phyloP scores from a whole-genome alignment of 805 yeast genomes.

The Saturnispora quitensis region DNA sequence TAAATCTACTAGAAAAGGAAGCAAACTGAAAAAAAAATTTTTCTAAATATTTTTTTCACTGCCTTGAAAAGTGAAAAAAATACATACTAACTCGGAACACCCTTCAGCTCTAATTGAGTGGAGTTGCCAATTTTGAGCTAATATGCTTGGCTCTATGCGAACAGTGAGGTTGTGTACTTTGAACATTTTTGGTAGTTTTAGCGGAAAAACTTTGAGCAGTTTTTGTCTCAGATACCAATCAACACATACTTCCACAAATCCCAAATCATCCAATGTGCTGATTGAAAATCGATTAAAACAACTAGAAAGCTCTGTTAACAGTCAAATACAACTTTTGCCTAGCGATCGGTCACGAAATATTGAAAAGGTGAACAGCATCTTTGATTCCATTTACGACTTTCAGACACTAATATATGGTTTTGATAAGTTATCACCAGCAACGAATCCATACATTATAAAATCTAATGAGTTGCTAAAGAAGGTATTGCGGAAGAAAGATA shows the following conservation, averaged over 20 bases:
- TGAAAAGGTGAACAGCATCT: conserved; percentile 8
- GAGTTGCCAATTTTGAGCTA: not conserved
- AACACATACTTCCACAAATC: conserved; percentile 1
- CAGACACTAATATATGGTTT: conserved; percentile 21
- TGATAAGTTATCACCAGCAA: conserved; percentile 15
- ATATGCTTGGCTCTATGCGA: not conserved
- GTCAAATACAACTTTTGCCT: not conserved
- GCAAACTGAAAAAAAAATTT: conserved; percentile 1
- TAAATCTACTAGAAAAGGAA: not conserved
- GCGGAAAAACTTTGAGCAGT: not conserved
- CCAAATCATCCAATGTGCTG: conserved; percentile 8
- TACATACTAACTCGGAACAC: not conserved
- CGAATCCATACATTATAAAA: conserved; percentile 15
- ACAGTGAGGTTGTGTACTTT: no score
- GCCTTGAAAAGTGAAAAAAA: not conserved
- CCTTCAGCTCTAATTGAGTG: not conserved
- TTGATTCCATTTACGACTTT: conserved; percentile 17
- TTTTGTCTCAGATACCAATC: conserved; percentile 10
- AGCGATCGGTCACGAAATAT: not conserved
- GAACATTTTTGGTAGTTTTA: not conserved
- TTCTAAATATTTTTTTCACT: not conserved
- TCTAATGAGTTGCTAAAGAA: conserved; percentile 17
- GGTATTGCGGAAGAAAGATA: conserved; percentile 14
- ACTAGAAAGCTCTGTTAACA: conserved; percentile 9
- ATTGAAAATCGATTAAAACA: conserved; percentile 8